These are phyloP conservation scores for Ogataea minuta DNA, from an alignment of 805 yeast species.

Conservation along the genomic window DNA sequence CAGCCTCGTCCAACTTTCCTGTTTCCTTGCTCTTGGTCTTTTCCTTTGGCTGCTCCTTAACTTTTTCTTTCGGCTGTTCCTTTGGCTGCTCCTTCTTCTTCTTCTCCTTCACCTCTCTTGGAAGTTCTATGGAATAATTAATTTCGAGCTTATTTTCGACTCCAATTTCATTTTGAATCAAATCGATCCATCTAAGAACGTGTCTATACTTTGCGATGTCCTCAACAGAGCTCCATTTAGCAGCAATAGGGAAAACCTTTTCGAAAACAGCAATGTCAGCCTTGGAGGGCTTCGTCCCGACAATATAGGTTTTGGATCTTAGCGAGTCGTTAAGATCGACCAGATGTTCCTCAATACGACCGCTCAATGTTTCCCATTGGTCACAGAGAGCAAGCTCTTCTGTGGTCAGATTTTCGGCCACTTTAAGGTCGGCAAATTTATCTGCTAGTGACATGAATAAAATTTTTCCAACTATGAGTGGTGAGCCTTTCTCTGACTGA, in stretches of 20 bases:
- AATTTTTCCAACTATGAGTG: slow-evolving; percentile 2
- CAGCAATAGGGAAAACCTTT: slow-evolving; percentile 58
- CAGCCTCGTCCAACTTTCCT: slow-evolving; percentile 31
- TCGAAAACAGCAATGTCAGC: slow-evolving; percentile 74
- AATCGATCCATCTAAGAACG: slow-evolving; percentile 88
- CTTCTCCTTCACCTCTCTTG: slow-evolving; percentile 49
- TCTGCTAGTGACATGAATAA: slow-evolving; percentile 32
- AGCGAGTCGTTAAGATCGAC: slow-evolving; percentile 67
- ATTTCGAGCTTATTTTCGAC: slow-evolving; percentile 55
- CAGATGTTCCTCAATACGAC: slow-evolving; percentile 53
- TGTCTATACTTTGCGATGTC: slow-evolving; percentile 72
- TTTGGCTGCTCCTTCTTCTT: slow-evolving; percentile 30
- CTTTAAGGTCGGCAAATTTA: slow-evolving; percentile 31
- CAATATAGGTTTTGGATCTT: slow-evolving; percentile 66
- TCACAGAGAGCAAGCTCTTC: slow-evolving; percentile 59
- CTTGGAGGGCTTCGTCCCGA: slow-evolving; percentile 63
- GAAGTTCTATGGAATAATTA: slow-evolving; percentile 60
- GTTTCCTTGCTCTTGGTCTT: slow-evolving; percentile 15
- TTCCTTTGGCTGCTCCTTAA: slow-evolving; percentile 18
- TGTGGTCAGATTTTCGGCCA: slow-evolving; percentile 30
- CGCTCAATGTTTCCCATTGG: slow-evolving; percentile 77
- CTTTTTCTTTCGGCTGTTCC: slow-evolving; percentile 13
- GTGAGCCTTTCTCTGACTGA: not conserved
- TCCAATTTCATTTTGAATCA: slow-evolving; percentile 64
- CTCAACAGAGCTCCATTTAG: slow-evolving; percentile 50